Base-by-base conservation (phyloP, 768 basidiomycete species). In the Tulasnella sp. region DNA sequence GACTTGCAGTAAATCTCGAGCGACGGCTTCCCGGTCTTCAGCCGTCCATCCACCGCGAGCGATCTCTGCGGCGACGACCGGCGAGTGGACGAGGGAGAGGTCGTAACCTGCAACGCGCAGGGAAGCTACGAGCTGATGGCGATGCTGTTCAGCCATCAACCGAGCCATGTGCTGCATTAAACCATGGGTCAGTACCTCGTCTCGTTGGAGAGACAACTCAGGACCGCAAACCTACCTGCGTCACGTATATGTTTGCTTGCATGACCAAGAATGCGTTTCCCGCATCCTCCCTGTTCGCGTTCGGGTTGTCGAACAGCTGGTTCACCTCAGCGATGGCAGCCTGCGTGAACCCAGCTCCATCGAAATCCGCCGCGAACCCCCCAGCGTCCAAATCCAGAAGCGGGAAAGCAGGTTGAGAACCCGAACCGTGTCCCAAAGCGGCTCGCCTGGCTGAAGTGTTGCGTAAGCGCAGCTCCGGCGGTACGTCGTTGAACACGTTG, bases 231-330 rank as follows among this genome's bases (percentile, higher is more conserved):
- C 88, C 78, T 80, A 92, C 94, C 88, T 96, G 95, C 15, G 95
- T 96, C 81, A 96, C 94, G 81, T 92, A 96, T 46, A 96, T 86
- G 82, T 97, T 97, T 46, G 92, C 92, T 84, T 96, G 94, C 89
- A 95, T 93, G 39, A 96, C 94, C 42, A 96, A 87, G 87, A 92
- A 96, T 26, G 93, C 91, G 83, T 97, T 95, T 71, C 93, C 87
- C 0, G 94, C 94, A 82, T 93, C 93, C 76, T 90, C 93, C n/a
- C 92, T 88, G 9, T 91, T 93, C 13, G 93, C 93, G 79, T 94
- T 92, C 16, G 95, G 95, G 81, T 96, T 93, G 80, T 95, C 91
- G 82, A 96, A 97, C 82, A 95, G 93, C 83, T 94, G 92, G 82
- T 92, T 92, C 79, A 97, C 92, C 84, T 95, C 93, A 1, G 91